Evolutionary conservation across 1,139 yeast genomes (phyloP).

Genomic region (Scheffersomyces insectosa): DNA sequence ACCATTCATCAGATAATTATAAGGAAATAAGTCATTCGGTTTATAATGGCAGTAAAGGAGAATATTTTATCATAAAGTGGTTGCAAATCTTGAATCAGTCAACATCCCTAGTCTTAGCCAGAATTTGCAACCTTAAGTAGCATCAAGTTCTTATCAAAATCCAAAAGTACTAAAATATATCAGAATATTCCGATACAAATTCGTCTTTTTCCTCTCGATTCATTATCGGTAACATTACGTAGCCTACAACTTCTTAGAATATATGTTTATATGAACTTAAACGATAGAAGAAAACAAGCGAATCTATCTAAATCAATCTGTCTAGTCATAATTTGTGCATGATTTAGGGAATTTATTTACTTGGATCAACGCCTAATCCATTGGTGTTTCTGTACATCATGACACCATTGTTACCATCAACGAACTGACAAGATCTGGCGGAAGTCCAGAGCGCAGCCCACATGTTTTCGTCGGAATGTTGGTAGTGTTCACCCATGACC

Average conservation of each 20-base stretch:
- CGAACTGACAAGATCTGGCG: conserved; percentile 75
- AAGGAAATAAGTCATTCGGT: neutral
- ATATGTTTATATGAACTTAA: no score
- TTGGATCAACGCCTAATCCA: conserved; percentile 37
- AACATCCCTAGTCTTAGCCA: no score
- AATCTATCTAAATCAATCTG: no score
- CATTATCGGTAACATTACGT: no score
- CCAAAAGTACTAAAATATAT: conserved; percentile 3
- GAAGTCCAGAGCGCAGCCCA: conserved; percentile 71
- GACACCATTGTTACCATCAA: conserved; percentile 79
- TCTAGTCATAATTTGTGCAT: no score
- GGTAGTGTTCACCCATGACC: conserved; percentile 82
- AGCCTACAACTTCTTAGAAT: no score
- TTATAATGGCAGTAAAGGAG: no score
- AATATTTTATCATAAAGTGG: neutral
- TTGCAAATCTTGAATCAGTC: neutral
- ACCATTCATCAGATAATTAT: conserved; percentile 49
- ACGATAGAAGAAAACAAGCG: no score
- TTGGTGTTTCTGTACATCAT: conserved; percentile 77
- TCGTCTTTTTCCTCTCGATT: no score
- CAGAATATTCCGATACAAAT: neutral
- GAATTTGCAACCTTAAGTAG: no score
- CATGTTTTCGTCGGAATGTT: conserved; percentile 69
- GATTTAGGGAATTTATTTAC: conserved; percentile 16
- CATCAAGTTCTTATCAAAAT: neutral